phyloP scores from a whole-genome alignment of 1,284 basidiomycete genomes.

The Hemileia vastatrix region DNA sequence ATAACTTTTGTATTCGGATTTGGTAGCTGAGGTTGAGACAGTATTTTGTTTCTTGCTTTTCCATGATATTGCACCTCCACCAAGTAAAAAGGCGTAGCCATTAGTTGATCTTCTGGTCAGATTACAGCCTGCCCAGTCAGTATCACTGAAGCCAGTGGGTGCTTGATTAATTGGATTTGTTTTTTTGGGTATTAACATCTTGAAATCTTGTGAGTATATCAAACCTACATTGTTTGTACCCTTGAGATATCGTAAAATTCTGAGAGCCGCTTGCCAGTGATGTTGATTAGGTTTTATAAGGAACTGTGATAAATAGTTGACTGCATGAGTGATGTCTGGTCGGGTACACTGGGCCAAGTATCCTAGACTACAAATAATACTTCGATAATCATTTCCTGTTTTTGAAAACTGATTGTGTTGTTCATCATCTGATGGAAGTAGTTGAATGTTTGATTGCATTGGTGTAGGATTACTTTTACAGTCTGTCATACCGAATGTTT shows the following conservation, averaged over 20 bases:
- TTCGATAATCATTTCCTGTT: too few species aligned
- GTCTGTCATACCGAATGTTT: too few species aligned
- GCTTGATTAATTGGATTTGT: background rate
- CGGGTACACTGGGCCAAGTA: background rate
- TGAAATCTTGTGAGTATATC: too few species aligned
- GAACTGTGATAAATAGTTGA: background rate
- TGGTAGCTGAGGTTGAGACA: background rate
- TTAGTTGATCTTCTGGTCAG: background rate
- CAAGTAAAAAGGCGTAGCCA: background rate
- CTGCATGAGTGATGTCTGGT: background rate
- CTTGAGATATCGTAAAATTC: background rate
- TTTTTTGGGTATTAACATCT: too few species aligned
- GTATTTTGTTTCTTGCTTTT: background rate
- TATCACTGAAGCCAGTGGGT: background rate
- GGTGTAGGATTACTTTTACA: too few species aligned
- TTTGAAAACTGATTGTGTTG: too few species aligned
- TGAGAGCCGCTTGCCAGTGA: background rate
- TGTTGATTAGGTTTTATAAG: background rate
- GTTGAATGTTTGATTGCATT: too few species aligned
- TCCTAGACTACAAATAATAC: too few species aligned
- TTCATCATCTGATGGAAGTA: too few species aligned
- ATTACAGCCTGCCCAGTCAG: conserved; percentile 3
- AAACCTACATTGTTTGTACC: background rate
- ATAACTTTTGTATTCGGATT: background rate
- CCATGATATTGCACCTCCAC: conserved; percentile 1